phyloP scores from a whole-genome alignment of 139 green algal genomes.

The Micromonas commoda region DNA sequence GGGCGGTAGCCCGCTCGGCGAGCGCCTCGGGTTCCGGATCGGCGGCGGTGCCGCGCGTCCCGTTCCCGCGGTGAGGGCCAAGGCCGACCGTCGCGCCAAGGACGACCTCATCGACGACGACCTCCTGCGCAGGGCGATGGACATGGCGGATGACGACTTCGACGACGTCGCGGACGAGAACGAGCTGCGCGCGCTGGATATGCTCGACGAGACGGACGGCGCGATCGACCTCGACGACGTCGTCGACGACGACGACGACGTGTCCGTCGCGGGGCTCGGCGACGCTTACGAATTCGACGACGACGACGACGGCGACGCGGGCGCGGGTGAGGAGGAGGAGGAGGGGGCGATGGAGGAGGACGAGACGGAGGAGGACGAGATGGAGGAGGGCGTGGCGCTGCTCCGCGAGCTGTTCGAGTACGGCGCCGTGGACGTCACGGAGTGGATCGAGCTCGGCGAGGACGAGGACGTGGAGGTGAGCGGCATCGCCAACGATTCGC shows the following conservation, averaged over 20 bases:
- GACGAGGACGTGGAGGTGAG: conserved; percentile 21
- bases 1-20: too few species aligned
- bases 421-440: neutral
- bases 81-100: neutral
- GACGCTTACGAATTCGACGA: neutral
- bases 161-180: neutral
- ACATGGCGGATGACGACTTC: neutral
- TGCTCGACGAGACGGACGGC: neutral
- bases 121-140: neutral
- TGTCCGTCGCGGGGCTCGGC: too few species aligned
- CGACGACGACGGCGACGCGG: neutral
- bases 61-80: neutral
- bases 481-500: neutral
- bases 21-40: too few species aligned
- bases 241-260: neutral
- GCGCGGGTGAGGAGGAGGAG: neutral
- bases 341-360: neutral
- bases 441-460: conserved; percentile 5
- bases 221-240: neutral
- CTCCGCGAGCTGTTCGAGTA: conserved; percentile 4
- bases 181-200: neutral
- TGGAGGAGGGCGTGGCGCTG: neutral
- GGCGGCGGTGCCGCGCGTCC: too few species aligned
- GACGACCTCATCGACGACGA: neutral
- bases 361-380: neutral